A percentile compares a stretch with the other conserved stretches of the same genome.
Evolutionary conservation across 2,329 filamentous ascomycete genomes (phyloP).

Genomic region (Pestalotiopsis sp.): DNA sequence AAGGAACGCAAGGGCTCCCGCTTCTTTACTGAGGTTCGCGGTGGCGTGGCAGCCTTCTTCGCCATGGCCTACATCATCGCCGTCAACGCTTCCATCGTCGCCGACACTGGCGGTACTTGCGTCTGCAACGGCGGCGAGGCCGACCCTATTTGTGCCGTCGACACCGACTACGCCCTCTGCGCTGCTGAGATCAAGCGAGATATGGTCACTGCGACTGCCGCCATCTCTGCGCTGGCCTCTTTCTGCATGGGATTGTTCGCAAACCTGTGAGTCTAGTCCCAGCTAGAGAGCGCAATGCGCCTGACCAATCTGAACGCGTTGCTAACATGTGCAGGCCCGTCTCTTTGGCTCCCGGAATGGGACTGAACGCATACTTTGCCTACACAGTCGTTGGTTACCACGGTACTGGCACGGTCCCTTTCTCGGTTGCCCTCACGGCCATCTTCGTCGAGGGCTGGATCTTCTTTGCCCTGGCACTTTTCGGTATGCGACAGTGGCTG

Average conservation of each 20-base stretch:
- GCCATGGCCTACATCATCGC: slow-evolving; percentile 61
- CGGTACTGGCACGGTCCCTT: slow-evolving; percentile 74
- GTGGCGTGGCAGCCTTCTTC: slow-evolving; percentile 74
- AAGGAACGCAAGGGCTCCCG: slow-evolving; percentile 73
- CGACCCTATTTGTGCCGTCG: slow-evolving; percentile 54
- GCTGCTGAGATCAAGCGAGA: slow-evolving; percentile 70
- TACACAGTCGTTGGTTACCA: slow-evolving; percentile 75
- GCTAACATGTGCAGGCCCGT: slow-evolving; percentile 52
- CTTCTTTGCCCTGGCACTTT: slow-evolving; percentile 77
- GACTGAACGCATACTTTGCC: slow-evolving; percentile 85
- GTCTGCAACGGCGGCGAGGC: slow-evolving; percentile 61
- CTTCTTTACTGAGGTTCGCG: slow-evolving; percentile 84
- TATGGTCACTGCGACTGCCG: slow-evolving; percentile 81
- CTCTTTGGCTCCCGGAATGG: slow-evolving; percentile 75
- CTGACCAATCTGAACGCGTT: no score
- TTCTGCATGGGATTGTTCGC: slow-evolving; percentile 84
- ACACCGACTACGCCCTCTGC: slow-evolving; percentile 67
- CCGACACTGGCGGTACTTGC: slow-evolving; percentile 60
- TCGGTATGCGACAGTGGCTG: slow-evolving; percentile 86
- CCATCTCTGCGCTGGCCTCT: slow-evolving; percentile 77
- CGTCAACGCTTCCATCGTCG: slow-evolving; percentile 32
- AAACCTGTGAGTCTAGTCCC: slow-evolving; percentile 60
- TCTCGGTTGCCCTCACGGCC: slow-evolving; percentile 76
- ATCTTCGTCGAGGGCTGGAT: slow-evolving; percentile 89
- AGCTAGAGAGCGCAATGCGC: neutral